Evolutionary conservation across 148 eudicot species (phyloP).

Genomic region (Cornus florida): DNA sequence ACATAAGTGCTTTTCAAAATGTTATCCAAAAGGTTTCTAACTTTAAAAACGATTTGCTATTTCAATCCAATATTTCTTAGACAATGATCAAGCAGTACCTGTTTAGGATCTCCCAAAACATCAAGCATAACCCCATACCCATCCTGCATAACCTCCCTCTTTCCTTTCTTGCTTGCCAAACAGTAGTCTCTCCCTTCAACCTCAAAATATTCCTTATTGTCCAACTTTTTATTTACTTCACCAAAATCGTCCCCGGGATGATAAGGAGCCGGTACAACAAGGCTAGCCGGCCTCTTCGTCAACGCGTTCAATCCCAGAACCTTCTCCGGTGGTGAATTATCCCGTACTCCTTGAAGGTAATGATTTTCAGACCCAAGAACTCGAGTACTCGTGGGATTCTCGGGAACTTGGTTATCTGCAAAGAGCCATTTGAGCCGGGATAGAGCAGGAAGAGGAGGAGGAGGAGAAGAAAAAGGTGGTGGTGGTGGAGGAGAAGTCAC

Average conservation of each 20-base stretch:
- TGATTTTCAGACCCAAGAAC: not conserved
- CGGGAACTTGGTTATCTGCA: not conserved
- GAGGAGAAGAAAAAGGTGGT: not conserved
- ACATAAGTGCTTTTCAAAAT: too few relatives aligned
- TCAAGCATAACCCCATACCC: constrained; percentile 39
- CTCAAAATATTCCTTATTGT: constrained; percentile 33
- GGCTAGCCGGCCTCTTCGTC: constrained; percentile 39
- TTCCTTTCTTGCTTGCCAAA: constrained; percentile 52
- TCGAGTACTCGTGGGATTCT: not conserved
- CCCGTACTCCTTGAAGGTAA: too few relatives aligned
- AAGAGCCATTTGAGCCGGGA: not conserved
- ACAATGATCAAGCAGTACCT: constrained; percentile 30
- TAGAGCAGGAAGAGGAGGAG: not conserved
- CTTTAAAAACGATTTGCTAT: not conserved
- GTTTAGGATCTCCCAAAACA: constrained; percentile 39
- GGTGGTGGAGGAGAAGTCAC: not conserved
- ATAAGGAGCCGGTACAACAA: constrained; percentile 31
- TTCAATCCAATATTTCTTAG: not conserved
- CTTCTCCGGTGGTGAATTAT: too few relatives aligned
- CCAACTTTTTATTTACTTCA: constrained; percentile 18
- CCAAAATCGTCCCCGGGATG: constrained; percentile 19
- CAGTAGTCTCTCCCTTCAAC: constrained; percentile 36
- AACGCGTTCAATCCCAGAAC: constrained; percentile 12
- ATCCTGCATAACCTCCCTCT: constrained; percentile 53
- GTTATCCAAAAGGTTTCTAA: not conserved